A percentile compares a stretch with the other conserved stretches of the same genome.
Evolutionary conservation across 768 basidiomycete genomes (phyloP).

Genomic region (Cystoderma amianthinum): DNA sequence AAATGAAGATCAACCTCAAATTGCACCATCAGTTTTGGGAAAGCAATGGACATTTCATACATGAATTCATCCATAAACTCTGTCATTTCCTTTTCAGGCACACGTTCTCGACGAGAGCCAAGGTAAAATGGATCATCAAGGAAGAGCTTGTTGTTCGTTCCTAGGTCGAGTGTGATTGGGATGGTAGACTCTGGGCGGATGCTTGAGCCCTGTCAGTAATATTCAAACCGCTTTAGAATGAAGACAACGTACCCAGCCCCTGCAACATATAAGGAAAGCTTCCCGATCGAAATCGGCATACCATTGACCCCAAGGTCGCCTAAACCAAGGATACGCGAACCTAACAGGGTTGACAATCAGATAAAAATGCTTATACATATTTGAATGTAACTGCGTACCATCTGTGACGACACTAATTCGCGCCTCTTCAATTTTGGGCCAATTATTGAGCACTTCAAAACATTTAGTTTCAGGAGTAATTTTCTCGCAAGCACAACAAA

Average conservation of each 20-base stretch:
- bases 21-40: constrained; percentile 81
- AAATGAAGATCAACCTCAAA: constrained; percentile 50
- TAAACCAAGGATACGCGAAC: constrained; percentile 84
- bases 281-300: constrained; percentile 89
- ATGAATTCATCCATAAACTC: constrained; percentile 95
- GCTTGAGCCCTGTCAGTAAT: constrained; percentile 14
- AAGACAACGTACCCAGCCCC: constrained; percentile 66
- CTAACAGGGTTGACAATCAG: constrained; percentile 22
- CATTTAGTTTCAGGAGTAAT: neutral
- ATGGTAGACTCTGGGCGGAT: constrained; percentile 74
- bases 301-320: constrained; percentile 82
- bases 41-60: constrained; percentile 65
- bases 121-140: constrained; percentile 88
- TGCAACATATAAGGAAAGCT: constrained; percentile 84
- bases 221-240: constrained; percentile 2
- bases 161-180: constrained; percentile 83
- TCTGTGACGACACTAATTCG: constrained; percentile 92
- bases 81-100: constrained; percentile 56
- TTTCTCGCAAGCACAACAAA: neutral
- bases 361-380: constrained; percentile 1
- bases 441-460: constrained; percentile 62
- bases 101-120: constrained; percentile 69
- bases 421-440: constrained; percentile 69
- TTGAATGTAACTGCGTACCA: too few relatives aligned
- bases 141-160: constrained; percentile 77